Evolutionary conservation across 306 rosid species (phyloP).

Genomic region (Rosa chinensis): DNA sequence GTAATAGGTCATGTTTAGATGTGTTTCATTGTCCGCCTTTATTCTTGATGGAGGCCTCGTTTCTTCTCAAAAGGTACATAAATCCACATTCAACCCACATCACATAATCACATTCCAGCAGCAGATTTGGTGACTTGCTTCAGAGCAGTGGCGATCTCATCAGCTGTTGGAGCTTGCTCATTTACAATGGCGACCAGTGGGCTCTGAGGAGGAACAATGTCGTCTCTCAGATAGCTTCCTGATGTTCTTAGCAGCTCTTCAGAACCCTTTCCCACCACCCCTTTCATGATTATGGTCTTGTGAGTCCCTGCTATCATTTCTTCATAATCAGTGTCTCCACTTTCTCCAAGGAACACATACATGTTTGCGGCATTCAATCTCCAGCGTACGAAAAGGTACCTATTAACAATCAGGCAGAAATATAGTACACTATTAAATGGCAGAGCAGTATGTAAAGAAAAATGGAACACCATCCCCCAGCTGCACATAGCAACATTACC

Average conservation of each 20-base stretch:
- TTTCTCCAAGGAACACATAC: slow-evolving; percentile 80
- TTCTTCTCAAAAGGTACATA: neutral
- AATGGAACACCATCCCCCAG: neutral
- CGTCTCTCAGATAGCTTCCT: slow-evolving; percentile 74
- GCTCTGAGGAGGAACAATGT: slow-evolving; percentile 63
- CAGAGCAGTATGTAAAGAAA: neutral
- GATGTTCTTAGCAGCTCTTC: slow-evolving; percentile 63
- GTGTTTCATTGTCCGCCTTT: no score
- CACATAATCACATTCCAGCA: slow-evolving; percentile 32
- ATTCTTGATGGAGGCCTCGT: neutral
- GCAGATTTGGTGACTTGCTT: slow-evolving; percentile 40
- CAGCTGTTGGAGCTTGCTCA: slow-evolving; percentile 30
- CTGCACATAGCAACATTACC: slow-evolving; percentile 29
- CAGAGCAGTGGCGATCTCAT: slow-evolving; percentile 42
- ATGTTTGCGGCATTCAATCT: slow-evolving; percentile 72
- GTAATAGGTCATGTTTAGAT: neutral
- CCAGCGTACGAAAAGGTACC: slow-evolving; percentile 93
- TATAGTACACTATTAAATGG: neutral
- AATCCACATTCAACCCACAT: neutral
- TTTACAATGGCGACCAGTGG: slow-evolving; percentile 39
- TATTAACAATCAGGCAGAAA: slow-evolving; percentile 15
- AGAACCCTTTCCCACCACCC: slow-evolving; percentile 52
- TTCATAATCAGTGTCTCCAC: slow-evolving; percentile 81
- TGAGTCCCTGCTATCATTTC: slow-evolving; percentile 91
- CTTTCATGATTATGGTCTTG: slow-evolving; percentile 75